A percentile compares a stretch with the other conserved stretches of the same genome.
Evolutionary conservation across 306 rosid genomes (phyloP).

Genomic region (Cicer chorassanicum): DNA sequence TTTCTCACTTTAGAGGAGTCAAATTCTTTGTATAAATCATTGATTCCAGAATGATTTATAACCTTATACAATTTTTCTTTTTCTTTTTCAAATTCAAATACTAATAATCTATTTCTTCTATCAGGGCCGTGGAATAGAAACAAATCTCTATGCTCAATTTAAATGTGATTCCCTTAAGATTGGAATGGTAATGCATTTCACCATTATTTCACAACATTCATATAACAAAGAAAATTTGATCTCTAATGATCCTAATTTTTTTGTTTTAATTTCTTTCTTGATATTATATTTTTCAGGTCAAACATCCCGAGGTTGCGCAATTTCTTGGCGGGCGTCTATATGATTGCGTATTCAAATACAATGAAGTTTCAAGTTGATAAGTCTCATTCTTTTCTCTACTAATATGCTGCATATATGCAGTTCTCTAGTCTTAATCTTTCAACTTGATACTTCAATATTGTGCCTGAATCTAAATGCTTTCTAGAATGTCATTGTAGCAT

Average conservation of each 20-base stretch:
- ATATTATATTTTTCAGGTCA: slow-evolving; percentile 61
- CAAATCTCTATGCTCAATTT: slow-evolving; percentile 92
- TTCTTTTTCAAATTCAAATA: slow-evolving; percentile 9
- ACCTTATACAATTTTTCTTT: too few species aligned
- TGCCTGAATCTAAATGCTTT: slow-evolving; percentile 28
- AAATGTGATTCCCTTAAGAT: slow-evolving; percentile 93
- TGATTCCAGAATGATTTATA: too few species aligned
- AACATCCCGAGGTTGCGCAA: slow-evolving; percentile 91
- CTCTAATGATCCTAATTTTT: not conserved
- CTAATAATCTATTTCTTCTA: slow-evolving; percentile 30
- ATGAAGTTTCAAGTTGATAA: slow-evolving; percentile 62
- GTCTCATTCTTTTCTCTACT: slow-evolving; percentile 37
- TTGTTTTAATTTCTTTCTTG: slow-evolving; percentile 22
- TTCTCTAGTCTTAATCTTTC: slow-evolving; percentile 23
- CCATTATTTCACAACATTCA: slow-evolving; percentile 1
- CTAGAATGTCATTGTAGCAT: slow-evolving; percentile 21
- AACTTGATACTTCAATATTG: slow-evolving; percentile 15
- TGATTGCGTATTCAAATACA: slow-evolving; percentile 92
- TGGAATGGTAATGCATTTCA: slow-evolving; percentile 74
- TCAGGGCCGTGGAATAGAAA: slow-evolving; percentile 97
- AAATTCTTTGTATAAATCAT: too few species aligned
- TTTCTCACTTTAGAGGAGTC: too few species aligned
- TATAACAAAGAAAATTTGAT: slow-evolving; percentile 13
- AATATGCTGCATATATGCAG: slow-evolving; percentile 25
- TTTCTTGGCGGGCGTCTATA: slow-evolving; percentile 93